Conservation (phyloP, 768 basidiomycete species). For the Leccinellum albellum region DNA sequence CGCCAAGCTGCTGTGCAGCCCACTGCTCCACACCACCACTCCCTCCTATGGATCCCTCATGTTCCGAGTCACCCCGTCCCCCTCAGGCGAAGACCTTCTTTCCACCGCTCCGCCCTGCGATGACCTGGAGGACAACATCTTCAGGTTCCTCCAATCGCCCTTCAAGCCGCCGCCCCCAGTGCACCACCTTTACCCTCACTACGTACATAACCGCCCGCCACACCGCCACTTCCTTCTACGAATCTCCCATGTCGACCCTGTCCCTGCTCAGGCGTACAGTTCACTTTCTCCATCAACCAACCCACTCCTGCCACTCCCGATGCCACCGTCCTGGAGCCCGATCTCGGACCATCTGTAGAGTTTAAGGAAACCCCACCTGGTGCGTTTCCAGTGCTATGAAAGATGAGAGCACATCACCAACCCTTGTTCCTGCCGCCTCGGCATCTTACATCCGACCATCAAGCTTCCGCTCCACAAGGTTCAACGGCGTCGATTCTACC, state of each 20-base stretch:
- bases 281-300: no score
- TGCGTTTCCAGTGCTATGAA: no score
- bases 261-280: conserved; percentile 59
- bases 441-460: no score
- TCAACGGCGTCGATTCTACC: no score
- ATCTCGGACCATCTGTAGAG: no score
- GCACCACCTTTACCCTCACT: no score
- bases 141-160: conserved; percentile 55
- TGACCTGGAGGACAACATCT: conserved; percentile 41
- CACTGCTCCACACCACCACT: conserved; percentile 40
- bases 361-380: no score
- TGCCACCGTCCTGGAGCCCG: no score
- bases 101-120: conserved; percentile 31
- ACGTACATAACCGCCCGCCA: conserved; percentile 40
- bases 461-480: no score
- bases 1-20: conserved; percentile 32
- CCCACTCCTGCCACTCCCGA: no score
- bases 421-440: no score
- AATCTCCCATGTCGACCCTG: conserved; percentile 64
- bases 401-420: no score
- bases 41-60: conserved; percentile 55
- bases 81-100: conserved; percentile 47
- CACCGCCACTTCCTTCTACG: conserved; percentile 44
- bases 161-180: conserved; percentile 47
- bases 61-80: conserved; percentile 64